Base-by-base conservation (phyloP, 805 yeast species). In the Saturnispora diversa region DNA sequence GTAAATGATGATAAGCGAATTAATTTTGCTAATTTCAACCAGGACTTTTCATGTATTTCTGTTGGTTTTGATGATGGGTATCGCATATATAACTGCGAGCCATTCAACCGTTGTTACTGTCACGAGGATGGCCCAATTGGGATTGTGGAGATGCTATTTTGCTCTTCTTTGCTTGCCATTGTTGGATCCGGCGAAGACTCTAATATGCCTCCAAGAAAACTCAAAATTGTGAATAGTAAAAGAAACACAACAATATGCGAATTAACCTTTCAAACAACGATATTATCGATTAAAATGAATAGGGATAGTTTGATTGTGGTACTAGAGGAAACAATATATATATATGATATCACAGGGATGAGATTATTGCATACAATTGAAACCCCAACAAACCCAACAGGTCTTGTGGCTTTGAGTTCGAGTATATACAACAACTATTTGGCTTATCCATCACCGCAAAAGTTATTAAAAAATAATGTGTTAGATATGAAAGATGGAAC, bases 341-440 rank as follows among this genome's bases (percentile, higher is more conserved):
- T 92, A 34, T 90, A 90, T 63, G 97, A 90, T 59, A 80, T 90
- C 50, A 78, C 87, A 50, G 86, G 90, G 55, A 87, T 90, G 80
- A 75, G 84, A 52, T 71, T 90, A 22, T 60, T 90, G 31, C 84
- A 78, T 53, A 79, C 87, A 0, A 71, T 83, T 31, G 88, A 83
- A 39, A 77, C 77, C 1, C 68, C 74, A 1, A 68, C 75, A 1
- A 79, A 79, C 49, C 65, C 70, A 8, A 64, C 63, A 44, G 85
- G 88, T 0, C 55, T 82, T 20, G 69, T 82, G 40, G 75, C 86
- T 0, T 57, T 83, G 24, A 77, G 86, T 0, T 70, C 77, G 3
- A 52, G 64, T 9, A 65, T 63, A 10, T 74, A 73, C 3, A 64
- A 66, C 48, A 74, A 74, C 43, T 75, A 65, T 42, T 60, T 83